Conservation (phyloP, 148 eudicot species). For the Euryodendron excelsum region DNA sequence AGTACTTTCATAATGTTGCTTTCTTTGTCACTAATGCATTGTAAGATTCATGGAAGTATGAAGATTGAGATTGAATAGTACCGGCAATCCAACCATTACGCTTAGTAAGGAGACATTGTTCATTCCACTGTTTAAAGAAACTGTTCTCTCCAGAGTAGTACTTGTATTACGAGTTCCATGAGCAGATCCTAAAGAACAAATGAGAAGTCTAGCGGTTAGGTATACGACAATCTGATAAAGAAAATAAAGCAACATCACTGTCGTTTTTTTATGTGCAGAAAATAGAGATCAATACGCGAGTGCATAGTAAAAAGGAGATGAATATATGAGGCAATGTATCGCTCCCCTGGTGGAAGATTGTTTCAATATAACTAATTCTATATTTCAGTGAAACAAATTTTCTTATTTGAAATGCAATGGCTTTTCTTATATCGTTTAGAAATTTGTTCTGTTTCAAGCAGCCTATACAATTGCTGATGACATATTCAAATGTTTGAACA, state of each 20-base stretch:
- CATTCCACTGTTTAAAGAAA: constrained; percentile 24
- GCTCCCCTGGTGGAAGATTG: not conserved
- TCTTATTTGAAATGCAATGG: not conserved
- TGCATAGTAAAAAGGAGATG: not conserved
- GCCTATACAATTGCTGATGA: not conserved
- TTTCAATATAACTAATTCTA: not conserved
- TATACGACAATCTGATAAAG: not conserved
- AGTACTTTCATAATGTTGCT: not conserved
- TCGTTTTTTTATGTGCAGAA: not conserved
- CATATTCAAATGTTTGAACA: not conserved
- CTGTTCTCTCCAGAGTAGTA: constrained; percentile 13
- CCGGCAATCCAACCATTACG: constrained; percentile 48
- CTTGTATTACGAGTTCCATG: constrained; percentile 31
- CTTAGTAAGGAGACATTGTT: constrained; percentile 50
- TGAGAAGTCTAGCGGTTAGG: not conserved
- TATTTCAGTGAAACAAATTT: constrained; percentile 1
- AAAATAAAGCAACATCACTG: not conserved
- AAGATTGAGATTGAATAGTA: constrained; percentile 18
- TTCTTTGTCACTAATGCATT: not conserved
- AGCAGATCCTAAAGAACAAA: constrained; percentile 32
- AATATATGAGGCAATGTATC: not conserved
- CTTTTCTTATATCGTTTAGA: not conserved
- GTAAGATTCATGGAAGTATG: not conserved
- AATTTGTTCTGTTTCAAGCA: not conserved
- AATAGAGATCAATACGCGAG: not conserved